Evolutionary conservation across 169 alveolate genomes (phyloP).

Genomic region (Plasmodium yoelii): DNA sequence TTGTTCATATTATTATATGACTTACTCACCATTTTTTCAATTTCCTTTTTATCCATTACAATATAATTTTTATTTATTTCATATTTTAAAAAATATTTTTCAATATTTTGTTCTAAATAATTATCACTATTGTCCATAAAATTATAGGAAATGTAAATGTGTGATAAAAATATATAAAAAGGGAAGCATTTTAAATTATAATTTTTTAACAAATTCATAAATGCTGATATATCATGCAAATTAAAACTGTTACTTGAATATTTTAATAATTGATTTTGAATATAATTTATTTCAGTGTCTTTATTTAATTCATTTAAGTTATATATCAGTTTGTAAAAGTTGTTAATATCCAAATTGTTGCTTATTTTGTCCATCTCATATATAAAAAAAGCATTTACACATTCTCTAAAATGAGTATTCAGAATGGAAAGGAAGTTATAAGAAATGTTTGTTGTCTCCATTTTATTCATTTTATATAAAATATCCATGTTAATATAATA

Average conservation of each 20-base stretch:
- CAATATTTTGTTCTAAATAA: conserved; percentile 14
- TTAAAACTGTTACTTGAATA: conserved; percentile 23
- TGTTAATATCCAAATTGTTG: conserved; percentile 20
- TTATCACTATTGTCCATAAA: conserved; percentile 1
- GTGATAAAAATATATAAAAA: conserved; percentile 47
- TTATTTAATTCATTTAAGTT: neutral
- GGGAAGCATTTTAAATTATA: conserved; percentile 28
- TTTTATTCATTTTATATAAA: conserved; percentile 9
- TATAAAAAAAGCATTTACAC: conserved; percentile 18
- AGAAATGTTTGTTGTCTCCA: neutral
- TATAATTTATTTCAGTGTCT: neutral
- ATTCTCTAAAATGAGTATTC: conserved; percentile 32
- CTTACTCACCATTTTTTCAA: neutral
- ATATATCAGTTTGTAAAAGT: conserved; percentile 16
- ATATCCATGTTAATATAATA: conserved; percentile 37
- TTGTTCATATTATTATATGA: neutral
- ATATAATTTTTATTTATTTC: conserved; percentile 23
- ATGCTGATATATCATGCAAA: conserved; percentile 54
- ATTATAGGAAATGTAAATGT: conserved; percentile 23
- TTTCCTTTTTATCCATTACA: neutral
- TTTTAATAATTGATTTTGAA: conserved; percentile 13
- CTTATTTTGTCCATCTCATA: conserved; percentile 8
- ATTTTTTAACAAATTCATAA: conserved; percentile 27
- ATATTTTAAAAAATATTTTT: conserved; percentile 29
- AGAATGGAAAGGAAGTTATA: conserved; percentile 14